phyloP scores from a whole-genome alignment of 352 stramenopile species.

The Phytophthora rubi region DNA sequence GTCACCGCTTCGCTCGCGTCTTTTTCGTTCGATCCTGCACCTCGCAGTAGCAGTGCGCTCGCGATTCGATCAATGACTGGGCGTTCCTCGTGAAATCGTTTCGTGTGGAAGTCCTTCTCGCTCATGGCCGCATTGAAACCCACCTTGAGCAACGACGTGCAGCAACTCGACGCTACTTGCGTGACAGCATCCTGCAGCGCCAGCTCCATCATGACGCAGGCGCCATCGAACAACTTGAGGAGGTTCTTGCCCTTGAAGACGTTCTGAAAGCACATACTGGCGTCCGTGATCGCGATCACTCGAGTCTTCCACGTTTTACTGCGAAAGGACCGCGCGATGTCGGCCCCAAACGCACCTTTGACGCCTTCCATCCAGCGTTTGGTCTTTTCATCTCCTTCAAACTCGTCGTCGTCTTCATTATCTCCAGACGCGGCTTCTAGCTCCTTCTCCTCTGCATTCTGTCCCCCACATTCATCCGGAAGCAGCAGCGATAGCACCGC shows the following conservation, averaged over 20 bases:
- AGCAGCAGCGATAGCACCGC: constrained; percentile 56
- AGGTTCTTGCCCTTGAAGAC: constrained; percentile 40
- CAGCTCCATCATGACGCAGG: constrained; percentile 64
- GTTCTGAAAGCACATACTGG: constrained; percentile 58
- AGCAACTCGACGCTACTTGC: constrained; percentile 70
- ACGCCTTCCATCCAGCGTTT: constrained; percentile 30
- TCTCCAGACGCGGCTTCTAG: constrained; percentile 30
- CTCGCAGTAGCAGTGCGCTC: constrained; percentile 51
- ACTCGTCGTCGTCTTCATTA: constrained; percentile 49
- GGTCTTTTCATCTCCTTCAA: constrained; percentile 30
- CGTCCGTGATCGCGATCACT: constrained; percentile 60
- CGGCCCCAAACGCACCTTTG: constrained; percentile 55
- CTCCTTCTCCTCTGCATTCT: constrained; percentile 35
- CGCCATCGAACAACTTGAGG: constrained; percentile 68
- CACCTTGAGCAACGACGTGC: constrained; percentile 63
- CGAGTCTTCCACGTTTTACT: constrained; percentile 71
- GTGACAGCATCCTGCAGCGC: constrained; percentile 66
- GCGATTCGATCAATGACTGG: constrained; percentile 58
- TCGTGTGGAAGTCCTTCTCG: constrained; percentile 65
- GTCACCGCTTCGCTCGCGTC: constrained; percentile 78
- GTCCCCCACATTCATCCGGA: constrained; percentile 44
- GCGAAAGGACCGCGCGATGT: constrained; percentile 57
- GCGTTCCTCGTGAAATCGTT: constrained; percentile 58
- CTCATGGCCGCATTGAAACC: constrained; percentile 67
- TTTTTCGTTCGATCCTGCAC: constrained; percentile 77